Base-by-base conservation (phyloP, 2,329 filamentous ascomycete genomes). In the Sporothrix inflata region DNA sequence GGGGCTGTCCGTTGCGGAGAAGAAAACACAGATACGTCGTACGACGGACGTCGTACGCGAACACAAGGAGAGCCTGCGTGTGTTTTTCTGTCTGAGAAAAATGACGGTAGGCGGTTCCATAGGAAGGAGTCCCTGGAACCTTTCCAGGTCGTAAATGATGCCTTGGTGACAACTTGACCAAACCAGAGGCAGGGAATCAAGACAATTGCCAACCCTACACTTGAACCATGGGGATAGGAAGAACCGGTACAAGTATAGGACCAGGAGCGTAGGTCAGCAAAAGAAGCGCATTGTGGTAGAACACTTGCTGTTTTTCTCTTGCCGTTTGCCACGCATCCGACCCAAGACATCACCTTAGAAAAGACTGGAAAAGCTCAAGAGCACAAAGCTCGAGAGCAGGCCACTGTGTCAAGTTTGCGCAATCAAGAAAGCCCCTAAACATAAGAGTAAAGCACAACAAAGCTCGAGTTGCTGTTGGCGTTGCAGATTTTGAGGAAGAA, bases 371-470 rank as follows among this genome's bases (percentile, higher is more conserved):
- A 91, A 51, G 70, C 49, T 51, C 42, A 63, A 57, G 24, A 66
- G 19, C 53, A 16, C 27, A 27, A 16, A 90, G 93, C 88, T 91
- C 89, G 87, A 89, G 89, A 88, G 91, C 92, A 92, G 92, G 94
- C 92, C 93, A 89, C 89, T 90, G 93, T 90, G 63, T 49, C 55
- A 93, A 89, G 89, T 91, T 93, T 90, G 94, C 94, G 90, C 92
- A 91, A 90, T 90, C 89, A 90, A 91, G 88, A 92, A 85, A 91
- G 90, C 90, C 91, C 91, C 91, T 91, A 92, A 90, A 92, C 91
- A 90, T 89, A 88, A 94, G 91, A 95, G 93, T 93, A 93, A 91
- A 94, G 92, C 90, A 94, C 90, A 88, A 86, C 86, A 88, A 74
- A 83, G 80, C 81, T 82, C 82, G 86, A 84, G 84, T 86, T 86